Evolutionary conservation across 768 basidiomycete species (phyloP).

Genomic region (Lentinula lateritia): DNA sequence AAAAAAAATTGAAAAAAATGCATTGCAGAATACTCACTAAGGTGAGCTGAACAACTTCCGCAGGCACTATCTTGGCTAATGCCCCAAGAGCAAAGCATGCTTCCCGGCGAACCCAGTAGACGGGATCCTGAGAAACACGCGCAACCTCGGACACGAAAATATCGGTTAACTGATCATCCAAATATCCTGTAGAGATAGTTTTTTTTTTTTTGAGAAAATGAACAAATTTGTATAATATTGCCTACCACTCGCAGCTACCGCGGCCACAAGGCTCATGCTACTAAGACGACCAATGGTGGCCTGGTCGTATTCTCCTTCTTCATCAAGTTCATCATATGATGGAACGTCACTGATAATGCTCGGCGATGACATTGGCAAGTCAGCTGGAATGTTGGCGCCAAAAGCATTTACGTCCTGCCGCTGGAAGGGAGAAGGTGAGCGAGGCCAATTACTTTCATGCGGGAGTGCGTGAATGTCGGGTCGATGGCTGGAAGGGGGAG

Average conservation of each 20-base stretch:
- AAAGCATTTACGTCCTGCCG: not conserved
- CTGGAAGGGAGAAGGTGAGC: not conserved
- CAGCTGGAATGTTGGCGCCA: not conserved
- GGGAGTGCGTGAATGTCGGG: not conserved
- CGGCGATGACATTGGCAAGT: not conserved
- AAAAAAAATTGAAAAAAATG: not conserved
- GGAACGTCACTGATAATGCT: not conserved
- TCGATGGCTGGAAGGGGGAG: not conserved
- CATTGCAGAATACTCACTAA: constrained; percentile 41
- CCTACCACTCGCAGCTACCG: constrained; percentile 74
- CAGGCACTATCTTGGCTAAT: constrained; percentile 81
- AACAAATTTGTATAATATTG: constrained; percentile 8
- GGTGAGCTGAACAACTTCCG: constrained; percentile 58
- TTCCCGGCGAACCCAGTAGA: constrained; percentile 79
- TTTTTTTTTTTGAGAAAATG: not conserved
- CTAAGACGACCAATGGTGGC: constrained; percentile 82
- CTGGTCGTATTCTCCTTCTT: constrained; percentile 55
- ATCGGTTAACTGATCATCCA: constrained; percentile 48
- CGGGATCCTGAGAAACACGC: constrained; percentile 55
- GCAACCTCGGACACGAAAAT: constrained; percentile 74
- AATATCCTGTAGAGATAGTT: constrained; percentile 33
- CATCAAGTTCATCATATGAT: constrained; percentile 17
- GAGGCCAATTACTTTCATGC: not conserved
- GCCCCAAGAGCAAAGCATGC: constrained; percentile 86
- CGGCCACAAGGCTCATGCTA: constrained; percentile 91